Conservation (phyloP, 768 basidiomycete species). For the Exsudoporus frostii region DNA sequence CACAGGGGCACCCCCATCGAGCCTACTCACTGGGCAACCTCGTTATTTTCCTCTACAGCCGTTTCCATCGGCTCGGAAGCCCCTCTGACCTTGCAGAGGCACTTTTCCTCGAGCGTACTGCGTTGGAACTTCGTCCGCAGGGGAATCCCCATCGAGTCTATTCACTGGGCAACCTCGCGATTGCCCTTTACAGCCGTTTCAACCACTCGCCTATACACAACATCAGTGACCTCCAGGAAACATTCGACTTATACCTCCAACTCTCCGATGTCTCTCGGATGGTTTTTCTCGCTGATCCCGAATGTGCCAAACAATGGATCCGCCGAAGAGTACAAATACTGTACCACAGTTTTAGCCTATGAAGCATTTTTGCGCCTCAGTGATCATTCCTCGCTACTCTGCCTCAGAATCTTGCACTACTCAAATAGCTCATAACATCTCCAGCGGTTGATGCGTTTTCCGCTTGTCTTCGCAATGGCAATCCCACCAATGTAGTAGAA, state of each 20-base stretch:
- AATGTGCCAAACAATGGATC: not conserved
- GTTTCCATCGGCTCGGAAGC: too few species aligned
- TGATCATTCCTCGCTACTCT: not conserved
- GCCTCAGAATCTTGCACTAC: not conserved
- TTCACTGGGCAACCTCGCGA: too few species aligned
- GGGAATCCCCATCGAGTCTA: too few species aligned
- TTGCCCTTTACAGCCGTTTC: too few species aligned
- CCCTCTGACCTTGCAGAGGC: too few species aligned
- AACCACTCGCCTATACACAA: too few species aligned
- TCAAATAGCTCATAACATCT: not conserved
- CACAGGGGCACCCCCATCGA: too few species aligned
- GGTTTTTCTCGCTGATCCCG: not conserved
- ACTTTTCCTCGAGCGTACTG: too few species aligned
- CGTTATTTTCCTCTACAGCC: too few species aligned
- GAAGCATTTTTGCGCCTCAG: conserved; percentile 1
- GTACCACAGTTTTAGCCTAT: conserved; percentile 10
- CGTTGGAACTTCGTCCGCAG: too few species aligned
- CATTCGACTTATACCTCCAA: not conserved
- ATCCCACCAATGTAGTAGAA: conserved; percentile 23
- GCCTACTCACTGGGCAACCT: too few species aligned
- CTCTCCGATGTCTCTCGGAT: not conserved
- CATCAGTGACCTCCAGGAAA: not conserved
- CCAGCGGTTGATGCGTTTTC: conserved; percentile 9
- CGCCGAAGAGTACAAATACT: conserved; percentile 9
- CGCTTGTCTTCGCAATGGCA: conserved; percentile 9